Conservation (phyloP, 768 basidiomycete genomes). For the Naganishia onofrii region DNA sequence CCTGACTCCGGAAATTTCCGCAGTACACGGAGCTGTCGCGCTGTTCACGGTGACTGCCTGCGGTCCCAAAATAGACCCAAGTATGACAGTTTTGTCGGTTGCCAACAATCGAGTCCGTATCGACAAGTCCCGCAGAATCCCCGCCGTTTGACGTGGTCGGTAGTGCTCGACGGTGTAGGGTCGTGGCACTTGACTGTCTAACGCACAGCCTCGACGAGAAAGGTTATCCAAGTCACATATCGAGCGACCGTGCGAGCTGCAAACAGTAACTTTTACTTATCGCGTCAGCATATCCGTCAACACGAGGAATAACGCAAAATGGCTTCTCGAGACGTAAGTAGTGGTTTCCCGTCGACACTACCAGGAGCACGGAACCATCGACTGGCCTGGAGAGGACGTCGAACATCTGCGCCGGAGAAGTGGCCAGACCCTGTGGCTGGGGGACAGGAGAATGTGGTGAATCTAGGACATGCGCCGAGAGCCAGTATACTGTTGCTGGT, state of each 20-base stretch:
- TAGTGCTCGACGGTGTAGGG: no score
- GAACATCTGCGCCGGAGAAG: background rate
- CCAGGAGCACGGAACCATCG: background rate
- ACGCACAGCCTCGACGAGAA: no score
- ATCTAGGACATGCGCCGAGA: no score
- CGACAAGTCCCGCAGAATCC: background rate
- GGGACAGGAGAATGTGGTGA: no score
- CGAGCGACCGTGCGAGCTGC: no score
- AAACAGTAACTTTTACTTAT: no score
- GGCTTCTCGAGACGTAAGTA: constrained; percentile 1
- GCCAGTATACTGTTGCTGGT: no score
- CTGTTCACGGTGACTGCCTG: background rate
- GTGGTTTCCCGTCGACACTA: background rate
- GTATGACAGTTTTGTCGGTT: background rate
- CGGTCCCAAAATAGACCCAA: background rate
- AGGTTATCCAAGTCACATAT: no score
- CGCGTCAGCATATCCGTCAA: background rate
- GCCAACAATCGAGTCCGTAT: background rate
- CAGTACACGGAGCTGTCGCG: no score
- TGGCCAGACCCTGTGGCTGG: no score
- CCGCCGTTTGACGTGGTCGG: no score
- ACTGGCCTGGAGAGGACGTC: background rate
- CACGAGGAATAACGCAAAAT: background rate
- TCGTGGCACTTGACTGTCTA: no score
- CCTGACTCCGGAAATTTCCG: background rate